Evolutionary conservation across 2,329 filamentous ascomycete genomes (phyloP).

Genomic region (Diaporthe destruens): DNA sequence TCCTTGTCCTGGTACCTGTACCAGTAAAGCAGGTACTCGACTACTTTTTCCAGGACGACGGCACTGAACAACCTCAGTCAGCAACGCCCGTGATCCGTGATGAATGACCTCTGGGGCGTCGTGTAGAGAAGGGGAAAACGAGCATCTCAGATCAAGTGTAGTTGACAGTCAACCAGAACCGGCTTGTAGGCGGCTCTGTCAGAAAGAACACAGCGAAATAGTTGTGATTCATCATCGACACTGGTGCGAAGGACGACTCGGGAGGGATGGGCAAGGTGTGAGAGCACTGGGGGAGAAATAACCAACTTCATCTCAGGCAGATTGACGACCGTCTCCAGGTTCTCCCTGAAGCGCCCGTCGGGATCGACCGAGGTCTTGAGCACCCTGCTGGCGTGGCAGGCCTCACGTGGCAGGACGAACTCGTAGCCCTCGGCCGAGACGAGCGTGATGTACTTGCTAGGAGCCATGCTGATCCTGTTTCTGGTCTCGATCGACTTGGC

Average conservation of each 20-base stretch:
- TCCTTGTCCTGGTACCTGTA: slow-evolving; percentile 78
- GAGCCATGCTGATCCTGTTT: slow-evolving; percentile 24
- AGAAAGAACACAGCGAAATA: slow-evolving; percentile 59
- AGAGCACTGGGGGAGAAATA: slow-evolving; percentile 6
- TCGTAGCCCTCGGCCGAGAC: slow-evolving; percentile 82
- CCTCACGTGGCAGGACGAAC: slow-evolving; percentile 80
- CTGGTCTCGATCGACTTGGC: not conserved
- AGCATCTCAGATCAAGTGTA: slow-evolving; percentile 74
- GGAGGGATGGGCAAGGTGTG: slow-evolving; percentile 7
- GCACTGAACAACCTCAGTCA: slow-evolving; percentile 62
- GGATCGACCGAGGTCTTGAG: slow-evolving; percentile 83
- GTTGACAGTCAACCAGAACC: slow-evolving; percentile 64
- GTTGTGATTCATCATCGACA: slow-evolving; percentile 54
- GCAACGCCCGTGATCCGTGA: slow-evolving; percentile 22
- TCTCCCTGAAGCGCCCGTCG: slow-evolving; percentile 75
- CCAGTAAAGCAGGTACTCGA: slow-evolving; percentile 87
- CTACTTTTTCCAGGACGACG: slow-evolving; percentile 82
- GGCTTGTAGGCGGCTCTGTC: slow-evolving; percentile 58
- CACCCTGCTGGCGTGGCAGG: slow-evolving; percentile 76
- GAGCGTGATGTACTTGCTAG: slow-evolving; percentile 80
- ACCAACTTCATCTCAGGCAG: slow-evolving; percentile 82
- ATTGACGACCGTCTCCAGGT: slow-evolving; percentile 71
- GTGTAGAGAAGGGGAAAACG: not conserved
- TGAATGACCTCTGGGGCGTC: not conserved
- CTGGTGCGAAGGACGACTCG: slow-evolving; percentile 18